Evolutionary conservation across 371 early-diverging fungal species (phyloP).

Genomic region (Mortierella sp.): DNA sequence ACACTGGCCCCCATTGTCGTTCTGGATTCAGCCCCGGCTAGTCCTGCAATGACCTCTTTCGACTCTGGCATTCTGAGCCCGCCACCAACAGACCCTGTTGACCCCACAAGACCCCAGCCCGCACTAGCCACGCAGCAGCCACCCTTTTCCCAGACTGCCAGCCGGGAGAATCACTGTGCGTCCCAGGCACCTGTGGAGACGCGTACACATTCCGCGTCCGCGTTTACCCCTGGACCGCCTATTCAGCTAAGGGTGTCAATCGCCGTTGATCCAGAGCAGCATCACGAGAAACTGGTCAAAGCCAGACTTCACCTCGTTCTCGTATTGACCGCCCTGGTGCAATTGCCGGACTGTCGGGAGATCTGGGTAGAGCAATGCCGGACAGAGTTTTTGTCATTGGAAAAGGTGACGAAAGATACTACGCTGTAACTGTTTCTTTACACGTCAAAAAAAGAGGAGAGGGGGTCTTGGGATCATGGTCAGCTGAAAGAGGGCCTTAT

Average conservation of each 20-base stretch:
- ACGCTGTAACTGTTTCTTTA: neutral
- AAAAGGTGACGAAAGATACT: conserved; percentile 23
- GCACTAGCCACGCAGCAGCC: neutral
- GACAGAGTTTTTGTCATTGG: conserved; percentile 41
- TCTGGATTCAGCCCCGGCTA: conserved; percentile 19
- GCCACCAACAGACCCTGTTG: neutral
- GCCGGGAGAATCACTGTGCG: no score
- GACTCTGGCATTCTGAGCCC: conserved; percentile 15
- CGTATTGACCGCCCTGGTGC: conserved; percentile 46
- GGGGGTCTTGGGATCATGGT: neutral
- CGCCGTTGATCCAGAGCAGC: conserved; percentile 37
- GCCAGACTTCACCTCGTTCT: conserved; percentile 34
- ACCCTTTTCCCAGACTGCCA: no score
- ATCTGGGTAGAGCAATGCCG: conserved; percentile 50
- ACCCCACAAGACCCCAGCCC: no score
- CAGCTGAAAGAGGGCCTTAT: neutral
- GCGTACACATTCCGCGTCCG: neutral
- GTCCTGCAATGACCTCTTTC: neutral
- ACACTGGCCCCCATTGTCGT: conserved; percentile 39
- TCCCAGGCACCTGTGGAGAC: neutral
- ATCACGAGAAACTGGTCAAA: conserved; percentile 35
- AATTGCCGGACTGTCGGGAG: conserved; percentile 23
- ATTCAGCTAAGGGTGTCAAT: conserved; percentile 46
- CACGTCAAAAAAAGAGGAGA: neutral
- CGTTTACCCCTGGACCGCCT: conserved; percentile 6